Evolutionary conservation across 2,329 filamentous ascomycete species (phyloP), one percentile per base, ranked within the genome.

Genomic region (Rhinocladiella mackenziei): DNA sequence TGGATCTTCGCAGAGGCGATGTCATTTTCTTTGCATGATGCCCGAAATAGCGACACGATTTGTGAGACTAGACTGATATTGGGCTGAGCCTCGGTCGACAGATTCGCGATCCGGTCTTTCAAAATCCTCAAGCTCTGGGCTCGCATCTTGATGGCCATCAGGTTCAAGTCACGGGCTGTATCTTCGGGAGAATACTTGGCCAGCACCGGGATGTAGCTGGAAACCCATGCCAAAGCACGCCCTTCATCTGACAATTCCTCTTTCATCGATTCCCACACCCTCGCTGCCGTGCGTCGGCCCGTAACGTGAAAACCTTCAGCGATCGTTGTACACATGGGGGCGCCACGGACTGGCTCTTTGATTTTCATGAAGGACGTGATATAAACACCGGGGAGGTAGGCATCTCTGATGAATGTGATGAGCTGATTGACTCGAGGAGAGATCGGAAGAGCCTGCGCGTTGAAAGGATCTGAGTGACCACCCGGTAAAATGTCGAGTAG

Each of bases 251-350:
- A 41, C n/a, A 46, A 28, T 41, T 46, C 43, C 17, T 46, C 37
- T 26, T 46, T 46, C 43, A 46, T 46, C 10, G 43, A 41, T 14
- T 29, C 41, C 43, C 43, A 46, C 22, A 41, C 37, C 23, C 29
- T 41, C 4, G 28, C 19, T 9, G 39, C 43, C 9, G 23, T 32
- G 17, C 43, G 37, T 14, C 29, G 29, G 31, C 37, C 43, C 7
- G 33, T 33, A 11, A 46, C 35, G 15, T 46, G 38, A 15, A 46
- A 46, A 6, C 43, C 43, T 23, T 46, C 43, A 8, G 37, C 43
- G 18, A 41, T 34, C 11, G 43, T 46, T 14, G 38, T 46, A 8
- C 28, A 15, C 15, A 26, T 30, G 6, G 37, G 23, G 25, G 37
- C 43, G 9, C 26, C 37, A 8, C 28, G 22, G 8, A 26, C 15